These are phyloP conservation scores for Pseudomicrostroma phylloplanum DNA, from an alignment of 1,284 basidiomycete genomes.

Conservation along the genomic window DNA sequence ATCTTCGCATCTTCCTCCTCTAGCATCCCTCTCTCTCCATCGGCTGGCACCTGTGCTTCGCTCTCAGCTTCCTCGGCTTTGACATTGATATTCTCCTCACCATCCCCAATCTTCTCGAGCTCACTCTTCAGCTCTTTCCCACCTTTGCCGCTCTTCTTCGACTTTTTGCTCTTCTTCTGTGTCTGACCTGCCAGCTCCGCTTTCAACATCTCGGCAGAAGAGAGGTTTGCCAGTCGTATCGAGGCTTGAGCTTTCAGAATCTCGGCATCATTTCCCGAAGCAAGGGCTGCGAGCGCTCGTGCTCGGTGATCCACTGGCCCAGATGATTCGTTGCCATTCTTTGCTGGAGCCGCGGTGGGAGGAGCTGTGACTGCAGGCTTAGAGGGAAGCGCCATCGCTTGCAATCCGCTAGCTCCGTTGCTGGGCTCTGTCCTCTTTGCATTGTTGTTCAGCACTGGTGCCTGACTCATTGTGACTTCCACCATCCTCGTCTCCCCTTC, in stretches of 20 bases:
- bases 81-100: constrained; percentile 16
- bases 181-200: constrained; percentile 72
- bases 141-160: background rate
- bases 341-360: background rate
- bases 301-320: background rate
- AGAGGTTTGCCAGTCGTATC: constrained; percentile 81
- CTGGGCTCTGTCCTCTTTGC: constrained; percentile 8
- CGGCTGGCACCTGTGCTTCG: background rate
- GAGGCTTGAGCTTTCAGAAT: constrained; percentile 38
- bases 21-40: constrained; percentile 18
- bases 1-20: constrained; percentile 12
- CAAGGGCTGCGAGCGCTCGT: constrained; percentile 17
- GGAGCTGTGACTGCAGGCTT: constrained; percentile 17
- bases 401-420: background rate
- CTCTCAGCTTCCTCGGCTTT: constrained; percentile 21
- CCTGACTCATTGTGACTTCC: constrained; percentile 19
- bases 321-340: background rate
- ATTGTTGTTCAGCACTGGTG: constrained; percentile 14
- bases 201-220: constrained; percentile 85
- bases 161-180: constrained; percentile 35
- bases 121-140: constrained; percentile 8
- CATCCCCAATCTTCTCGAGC: constrained; percentile 1
- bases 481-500: constrained; percentile 28
- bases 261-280: constrained; percentile 38
- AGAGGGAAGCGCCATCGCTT: constrained; percentile 7